Conservation (phyloP, 768 basidiomycete species). For the Rhodotorula taiwanensis region DNA sequence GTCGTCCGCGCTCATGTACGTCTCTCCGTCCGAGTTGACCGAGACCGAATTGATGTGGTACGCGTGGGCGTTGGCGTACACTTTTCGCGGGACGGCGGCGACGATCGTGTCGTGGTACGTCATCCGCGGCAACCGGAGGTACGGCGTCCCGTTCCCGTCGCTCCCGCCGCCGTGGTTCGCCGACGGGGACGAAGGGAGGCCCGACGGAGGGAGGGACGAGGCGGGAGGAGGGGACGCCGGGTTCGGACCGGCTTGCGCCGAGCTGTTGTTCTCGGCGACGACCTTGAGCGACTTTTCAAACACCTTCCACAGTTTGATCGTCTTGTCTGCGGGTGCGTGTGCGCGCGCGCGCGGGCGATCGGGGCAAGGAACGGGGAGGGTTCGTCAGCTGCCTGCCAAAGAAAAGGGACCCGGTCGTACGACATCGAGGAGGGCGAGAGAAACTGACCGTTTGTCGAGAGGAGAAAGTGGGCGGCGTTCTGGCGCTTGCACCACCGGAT, state of each 20-base stretch:
- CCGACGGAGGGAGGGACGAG: conserved; percentile 47
- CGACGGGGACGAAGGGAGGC: conserved; percentile 13
- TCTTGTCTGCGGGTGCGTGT: conserved; percentile 79
- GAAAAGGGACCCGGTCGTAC: neutral
- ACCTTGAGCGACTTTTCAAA: conserved; percentile 95
- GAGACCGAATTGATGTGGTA: conserved; percentile 99
- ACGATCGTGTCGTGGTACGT: conserved; percentile 93
- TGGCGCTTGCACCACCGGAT: conserved; percentile 99
- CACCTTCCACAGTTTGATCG: conserved; percentile 99
- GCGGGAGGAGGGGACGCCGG: conserved; percentile 53
- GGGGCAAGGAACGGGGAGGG: neutral
- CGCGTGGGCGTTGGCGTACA: conserved; percentile 97
- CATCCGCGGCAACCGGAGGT: conserved; percentile 80
- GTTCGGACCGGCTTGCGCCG: conserved; percentile 44
- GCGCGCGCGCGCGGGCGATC: no score
- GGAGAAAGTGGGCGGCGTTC: conserved; percentile 90
- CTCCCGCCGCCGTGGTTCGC: conserved; percentile 14
- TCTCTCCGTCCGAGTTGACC: conserved; percentile 98
- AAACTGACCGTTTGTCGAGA: conserved; percentile 86
- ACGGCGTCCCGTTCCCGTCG: conserved; percentile 38
- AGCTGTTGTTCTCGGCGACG: conserved; percentile 92
- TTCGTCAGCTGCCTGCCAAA: neutral
- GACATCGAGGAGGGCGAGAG: neutral
- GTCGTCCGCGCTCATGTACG: conserved; percentile 98
- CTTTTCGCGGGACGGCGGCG: conserved; percentile 95